Evolutionary conservation across 345 rosid species (phyloP).

Genomic region (Citrus hindsii): DNA sequence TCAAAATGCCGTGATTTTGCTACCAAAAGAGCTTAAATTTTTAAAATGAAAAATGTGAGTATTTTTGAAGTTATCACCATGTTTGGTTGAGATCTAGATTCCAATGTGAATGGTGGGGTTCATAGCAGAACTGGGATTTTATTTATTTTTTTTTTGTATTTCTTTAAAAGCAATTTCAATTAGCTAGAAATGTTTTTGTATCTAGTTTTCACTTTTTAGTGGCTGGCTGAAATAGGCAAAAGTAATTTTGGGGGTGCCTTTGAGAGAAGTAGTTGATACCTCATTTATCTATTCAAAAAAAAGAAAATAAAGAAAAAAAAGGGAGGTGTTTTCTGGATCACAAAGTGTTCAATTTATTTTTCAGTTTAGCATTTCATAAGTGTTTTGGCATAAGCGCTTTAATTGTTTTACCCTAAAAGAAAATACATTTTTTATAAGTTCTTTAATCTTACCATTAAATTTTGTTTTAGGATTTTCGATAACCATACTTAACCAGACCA

Average conservation of each 20-base stretch:
- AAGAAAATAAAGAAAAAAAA: too few relatives aligned
- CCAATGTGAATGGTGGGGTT: not conserved
- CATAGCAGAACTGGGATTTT: too few relatives aligned
- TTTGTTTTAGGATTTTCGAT: too few relatives aligned
- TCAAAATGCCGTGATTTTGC: not conserved
- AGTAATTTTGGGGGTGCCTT: not conserved
- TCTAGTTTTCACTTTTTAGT: not conserved
- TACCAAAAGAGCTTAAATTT: not conserved
- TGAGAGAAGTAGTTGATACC: not conserved
- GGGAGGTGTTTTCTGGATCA: too few relatives aligned
- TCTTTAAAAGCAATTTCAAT: not conserved
- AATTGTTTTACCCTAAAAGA: too few relatives aligned
- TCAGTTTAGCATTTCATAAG: too few relatives aligned
- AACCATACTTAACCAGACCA: too few relatives aligned
- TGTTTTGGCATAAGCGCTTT: too few relatives aligned
- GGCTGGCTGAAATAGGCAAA: not conserved
- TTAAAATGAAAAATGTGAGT: not conserved
- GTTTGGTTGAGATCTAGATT: not conserved
- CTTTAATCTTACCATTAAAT: too few relatives aligned
- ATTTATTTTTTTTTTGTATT: too few relatives aligned
- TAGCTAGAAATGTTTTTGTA: not conserved
- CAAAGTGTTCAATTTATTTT: too few relatives aligned
- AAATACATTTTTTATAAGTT: too few relatives aligned
- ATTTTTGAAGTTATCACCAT: not conserved
- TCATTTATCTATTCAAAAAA: not conserved